Conservation (phyloP, 176 grass and related monocot species). For the Panicum miliaceum region DNA sequence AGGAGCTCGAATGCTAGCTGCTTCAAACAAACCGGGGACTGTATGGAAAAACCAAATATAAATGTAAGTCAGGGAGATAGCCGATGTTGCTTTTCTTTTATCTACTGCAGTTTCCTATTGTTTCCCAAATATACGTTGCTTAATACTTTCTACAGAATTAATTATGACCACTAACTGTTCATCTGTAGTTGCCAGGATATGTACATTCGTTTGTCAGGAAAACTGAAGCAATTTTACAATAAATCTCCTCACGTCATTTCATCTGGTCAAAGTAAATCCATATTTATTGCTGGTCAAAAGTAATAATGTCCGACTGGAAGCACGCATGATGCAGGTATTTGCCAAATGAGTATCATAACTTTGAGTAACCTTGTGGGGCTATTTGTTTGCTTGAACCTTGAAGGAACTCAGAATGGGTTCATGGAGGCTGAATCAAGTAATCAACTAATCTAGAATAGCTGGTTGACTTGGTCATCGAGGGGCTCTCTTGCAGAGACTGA, state of each 20-base stretch:
- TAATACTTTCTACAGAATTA: not conserved
- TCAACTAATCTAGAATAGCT: constrained; percentile 18
- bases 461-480: not conserved
- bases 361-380: not conserved
- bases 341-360: not conserved
- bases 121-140: not conserved
- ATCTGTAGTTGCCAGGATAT: not conserved
- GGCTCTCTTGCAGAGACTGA: not conserved
- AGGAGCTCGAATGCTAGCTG: constrained; percentile 86
- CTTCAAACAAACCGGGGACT: constrained; percentile 95
- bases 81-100: not conserved
- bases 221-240: not conserved
- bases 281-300: not conserved
- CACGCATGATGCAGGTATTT: not conserved
- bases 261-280: not conserved
- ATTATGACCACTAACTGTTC: not conserved
- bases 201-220: not conserved
- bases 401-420: not conserved
- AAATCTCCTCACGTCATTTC: not conserved
- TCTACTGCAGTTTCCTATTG: not conserved
- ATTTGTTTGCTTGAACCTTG: constrained; percentile 17
- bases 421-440: not conserved
- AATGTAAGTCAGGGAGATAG: constrained; percentile 21
- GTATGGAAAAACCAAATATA: constrained; percentile 40
- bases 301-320: not conserved